Evolutionary conservation across 2,329 filamentous ascomycete species (phyloP).

Genomic region (Colletotrichum lindemuthianum): DNA sequence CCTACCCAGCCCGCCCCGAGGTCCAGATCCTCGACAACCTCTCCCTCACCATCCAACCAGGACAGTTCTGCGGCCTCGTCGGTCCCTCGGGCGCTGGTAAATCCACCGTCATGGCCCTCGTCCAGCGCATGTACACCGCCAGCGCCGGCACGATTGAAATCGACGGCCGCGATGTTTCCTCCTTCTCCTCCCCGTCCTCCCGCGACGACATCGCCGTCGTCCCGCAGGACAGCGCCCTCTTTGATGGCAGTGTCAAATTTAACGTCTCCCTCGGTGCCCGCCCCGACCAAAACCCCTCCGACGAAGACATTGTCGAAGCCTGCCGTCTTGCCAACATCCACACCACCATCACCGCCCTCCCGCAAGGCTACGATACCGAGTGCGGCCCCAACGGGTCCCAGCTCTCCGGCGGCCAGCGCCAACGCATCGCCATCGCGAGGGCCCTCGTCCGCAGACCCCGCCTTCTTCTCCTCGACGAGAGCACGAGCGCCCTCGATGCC

Average conservation of each 20-base stretch:
- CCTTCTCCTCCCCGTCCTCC: conserved; percentile 49
- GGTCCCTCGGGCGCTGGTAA: conserved; percentile 75
- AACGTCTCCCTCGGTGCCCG: conserved; percentile 53
- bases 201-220: conserved; percentile 51
- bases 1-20: conserved; percentile 72
- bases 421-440: conserved; percentile 75
- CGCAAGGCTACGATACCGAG: conserved; percentile 66
- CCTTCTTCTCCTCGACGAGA: conserved; percentile 76
- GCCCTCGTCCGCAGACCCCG: conserved; percentile 72
- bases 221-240: conserved; percentile 52
- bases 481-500: conserved; percentile 74
- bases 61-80: conserved; percentile 71
- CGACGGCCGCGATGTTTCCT: conserved; percentile 58
- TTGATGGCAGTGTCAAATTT: conserved; percentile 52
- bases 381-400: conserved; percentile 71
- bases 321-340: conserved; percentile 69
- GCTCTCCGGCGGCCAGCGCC: conserved; percentile 76
- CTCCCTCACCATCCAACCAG: conserved; percentile 65
- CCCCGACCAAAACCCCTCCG: conserved; percentile 55
- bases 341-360: conserved; percentile 64
- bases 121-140: conserved; percentile 61
- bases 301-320: conserved; percentile 63
- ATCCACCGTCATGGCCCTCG: conserved; percentile 69
- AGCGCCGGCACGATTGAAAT: conserved; percentile 52
- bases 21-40: conserved; percentile 66